Base-by-base conservation (phyloP, 345 rosid species). In the Bretschneidera sinensis region DNA sequence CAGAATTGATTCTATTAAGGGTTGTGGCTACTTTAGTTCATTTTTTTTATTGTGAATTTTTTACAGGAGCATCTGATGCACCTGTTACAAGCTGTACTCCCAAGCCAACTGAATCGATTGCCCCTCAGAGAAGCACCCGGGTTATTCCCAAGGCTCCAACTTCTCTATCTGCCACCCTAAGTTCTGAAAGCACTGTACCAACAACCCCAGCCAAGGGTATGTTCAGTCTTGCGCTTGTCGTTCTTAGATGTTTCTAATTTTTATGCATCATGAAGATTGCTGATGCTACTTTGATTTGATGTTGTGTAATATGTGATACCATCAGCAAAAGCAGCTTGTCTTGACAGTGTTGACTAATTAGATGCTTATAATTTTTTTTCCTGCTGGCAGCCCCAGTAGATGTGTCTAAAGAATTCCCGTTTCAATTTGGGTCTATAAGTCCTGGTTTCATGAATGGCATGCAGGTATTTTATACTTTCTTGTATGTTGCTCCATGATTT, bases 371-470 rank as follows among this genome's bases (percentile, higher is more conserved):
- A 25, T 73, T 17, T 20, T 45, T 62, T 69, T 24, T 25, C 19
- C 22, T 62, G 77, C 2, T 52, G 59, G 43, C 57, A 77, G 78
- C 43, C 15, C 19, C 86, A 35, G 88, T 67, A 68, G 96, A 90
- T 66, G 65, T 80, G n/a, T 82, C 96, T 10, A 81, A 85, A 75
- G 76, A 69, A 57, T 84, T 83, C 62, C 16, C 89, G 24, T 82
- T 88, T 52, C 99, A 95, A 21, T 95, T 91, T 76, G 99, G 99
- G 66, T 81, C 97, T 47, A 64, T 95, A 63, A 83, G 75, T 71
- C 88, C 97, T 34, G 92, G 83, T 57, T 65, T 77, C 62, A 77
- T 90, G 87, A 78, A 87, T 61, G 96, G 96, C 73, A 79, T 79
- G 87, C 90, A 76, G 96, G 86, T 88, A 70, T 51, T n/a, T 54